Evolutionary conservation across 106 monocot genomes (phyloP).

Genomic region (Xerophyta viscosa): DNA sequence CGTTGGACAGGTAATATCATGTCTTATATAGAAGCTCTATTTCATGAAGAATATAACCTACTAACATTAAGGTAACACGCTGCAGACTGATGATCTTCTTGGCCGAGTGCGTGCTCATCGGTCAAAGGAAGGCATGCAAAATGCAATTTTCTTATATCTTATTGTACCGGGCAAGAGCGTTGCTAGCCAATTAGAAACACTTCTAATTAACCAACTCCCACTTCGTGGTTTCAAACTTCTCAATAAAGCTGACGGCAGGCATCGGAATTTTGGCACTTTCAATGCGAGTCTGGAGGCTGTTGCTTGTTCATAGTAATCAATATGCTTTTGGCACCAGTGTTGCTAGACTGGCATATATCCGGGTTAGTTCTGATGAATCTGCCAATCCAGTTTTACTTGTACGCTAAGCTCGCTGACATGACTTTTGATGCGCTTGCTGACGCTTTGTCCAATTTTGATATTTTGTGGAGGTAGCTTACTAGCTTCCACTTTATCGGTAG

Average conservation of each 20-base stretch:
- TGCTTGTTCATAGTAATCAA: background rate
- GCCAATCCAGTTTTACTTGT: no score
- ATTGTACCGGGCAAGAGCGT: constrained; percentile 89
- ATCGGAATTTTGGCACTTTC: constrained; percentile 85
- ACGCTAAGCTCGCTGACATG: no score
- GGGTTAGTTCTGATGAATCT: background rate
- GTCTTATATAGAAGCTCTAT: background rate
- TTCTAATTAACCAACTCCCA: constrained; percentile 95
- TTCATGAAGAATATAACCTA: background rate
- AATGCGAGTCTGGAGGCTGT: constrained; percentile 29
- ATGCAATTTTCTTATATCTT: constrained; percentile 46
- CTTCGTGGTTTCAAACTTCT: constrained; percentile 47
- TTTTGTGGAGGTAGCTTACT: no score
- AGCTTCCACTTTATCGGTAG: no score
- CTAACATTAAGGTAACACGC: background rate
- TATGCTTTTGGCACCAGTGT: no score
- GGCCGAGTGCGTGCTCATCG: constrained; percentile 75
- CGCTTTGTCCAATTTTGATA: no score
- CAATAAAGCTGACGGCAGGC: constrained; percentile 81
- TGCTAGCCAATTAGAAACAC: constrained; percentile 82
- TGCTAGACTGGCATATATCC: no score
- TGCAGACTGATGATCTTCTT: constrained; percentile 87
- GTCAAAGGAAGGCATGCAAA: constrained; percentile 63
- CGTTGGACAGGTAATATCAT: constrained; percentile 71
- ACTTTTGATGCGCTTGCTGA: no score